These are phyloP conservation scores for Penicillium sp. DNA, from an alignment of 2,329 filamentous ascomycete species.

Conservation along the genomic window DNA sequence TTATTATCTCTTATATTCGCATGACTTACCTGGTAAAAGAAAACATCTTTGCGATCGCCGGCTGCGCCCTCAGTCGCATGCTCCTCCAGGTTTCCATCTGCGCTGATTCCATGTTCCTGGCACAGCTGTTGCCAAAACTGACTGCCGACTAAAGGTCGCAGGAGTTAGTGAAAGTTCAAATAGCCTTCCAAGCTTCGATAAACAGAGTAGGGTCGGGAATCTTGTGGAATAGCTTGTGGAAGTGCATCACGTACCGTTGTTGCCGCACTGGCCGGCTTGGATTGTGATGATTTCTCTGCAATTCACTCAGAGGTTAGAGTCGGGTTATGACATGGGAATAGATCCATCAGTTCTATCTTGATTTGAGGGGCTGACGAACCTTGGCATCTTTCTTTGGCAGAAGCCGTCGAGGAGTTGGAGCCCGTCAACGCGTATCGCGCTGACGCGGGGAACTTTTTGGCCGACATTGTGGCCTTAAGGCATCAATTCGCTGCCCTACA, in stretches of 20 bases:
- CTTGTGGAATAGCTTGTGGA: conserved; percentile 22
- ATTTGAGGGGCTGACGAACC: conserved; percentile 26
- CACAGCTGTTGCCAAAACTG: conserved; percentile 99
- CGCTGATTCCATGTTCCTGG: conserved; percentile 95
- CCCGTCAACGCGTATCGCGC: conserved; percentile 38
- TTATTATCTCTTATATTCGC: neutral
- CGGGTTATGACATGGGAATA: neutral
- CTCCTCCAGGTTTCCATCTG: conserved; percentile 95
- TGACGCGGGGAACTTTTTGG: conserved; percentile 35
- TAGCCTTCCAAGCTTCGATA: neutral
- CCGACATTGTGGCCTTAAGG: conserved; percentile 30
- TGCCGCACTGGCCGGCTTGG: conserved; percentile 98
- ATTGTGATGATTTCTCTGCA: conserved; percentile 97
- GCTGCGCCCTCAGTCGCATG: conserved; percentile 83
- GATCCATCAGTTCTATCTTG: neutral
- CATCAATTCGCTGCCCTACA: conserved; percentile 9
- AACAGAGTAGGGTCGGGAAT: conserved; percentile 8
- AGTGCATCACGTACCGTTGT: conserved; percentile 75
- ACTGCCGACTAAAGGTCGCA: conserved; percentile 69
- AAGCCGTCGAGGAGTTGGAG: conserved; percentile 27
- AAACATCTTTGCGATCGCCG: conserved; percentile 96
- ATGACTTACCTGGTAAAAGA: conserved; percentile 77
- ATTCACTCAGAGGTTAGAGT: conserved; percentile 8
- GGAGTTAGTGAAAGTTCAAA: conserved; percentile 30
- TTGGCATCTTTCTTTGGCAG: conserved; percentile 39